A percentile compares a stretch with the other conserved stretches of the same genome.
These are phyloP conservation scores for Stemphylium vesicarium DNA, from an alignment of 2,329 filamentous ascomycete genomes.

Conservation along the genomic window DNA sequence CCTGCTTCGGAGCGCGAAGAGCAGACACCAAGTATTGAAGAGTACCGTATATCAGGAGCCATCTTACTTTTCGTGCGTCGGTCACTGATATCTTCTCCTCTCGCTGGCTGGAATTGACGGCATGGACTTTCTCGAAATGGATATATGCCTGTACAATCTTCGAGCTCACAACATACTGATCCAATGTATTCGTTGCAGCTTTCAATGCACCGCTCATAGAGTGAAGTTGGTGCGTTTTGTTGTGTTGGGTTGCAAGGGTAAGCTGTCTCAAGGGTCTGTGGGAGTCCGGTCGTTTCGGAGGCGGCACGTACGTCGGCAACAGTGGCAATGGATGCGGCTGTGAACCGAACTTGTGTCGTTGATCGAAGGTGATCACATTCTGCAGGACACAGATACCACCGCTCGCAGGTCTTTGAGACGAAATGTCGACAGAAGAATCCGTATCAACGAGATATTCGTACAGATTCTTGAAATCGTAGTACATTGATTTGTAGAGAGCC, in stretches of 20 bases:
- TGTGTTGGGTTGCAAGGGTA: conserved; percentile 44
- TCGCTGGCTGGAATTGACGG: conserved; percentile 55
- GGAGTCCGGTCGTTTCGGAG: conserved; percentile 32
- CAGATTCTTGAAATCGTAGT: conserved; percentile 71
- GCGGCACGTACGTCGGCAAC: conserved; percentile 58
- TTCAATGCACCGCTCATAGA: conserved; percentile 60
- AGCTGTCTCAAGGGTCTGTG: conserved; percentile 46
- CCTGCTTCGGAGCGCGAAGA: conserved; percentile 66
- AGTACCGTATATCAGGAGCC: conserved; percentile 76
- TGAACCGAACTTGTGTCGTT: conserved; percentile 63
- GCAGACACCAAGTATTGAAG: conserved; percentile 75
- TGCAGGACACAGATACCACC: conserved; percentile 75
- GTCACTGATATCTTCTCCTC: conserved; percentile 66
- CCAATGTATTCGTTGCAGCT: conserved; percentile 56
- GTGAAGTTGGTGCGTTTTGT: conserved; percentile 57
- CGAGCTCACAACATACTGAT: conserved; percentile 47
- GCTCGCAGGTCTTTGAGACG: conserved; percentile 61
- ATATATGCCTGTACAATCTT: conserved; percentile 71
- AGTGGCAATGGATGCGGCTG: conserved; percentile 72
- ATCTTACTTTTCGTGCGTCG: conserved; percentile 78
- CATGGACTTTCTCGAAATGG: conserved; percentile 69
- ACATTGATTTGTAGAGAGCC: conserved; percentile 66
- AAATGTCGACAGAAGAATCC: conserved; percentile 57
- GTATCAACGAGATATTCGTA: conserved; percentile 75
- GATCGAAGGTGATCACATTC: conserved; percentile 71